These are phyloP conservation scores for Hyphodiscus sp. DNA, from an alignment of 2,329 filamentous ascomycete genomes.

Conservation along the genomic window DNA sequence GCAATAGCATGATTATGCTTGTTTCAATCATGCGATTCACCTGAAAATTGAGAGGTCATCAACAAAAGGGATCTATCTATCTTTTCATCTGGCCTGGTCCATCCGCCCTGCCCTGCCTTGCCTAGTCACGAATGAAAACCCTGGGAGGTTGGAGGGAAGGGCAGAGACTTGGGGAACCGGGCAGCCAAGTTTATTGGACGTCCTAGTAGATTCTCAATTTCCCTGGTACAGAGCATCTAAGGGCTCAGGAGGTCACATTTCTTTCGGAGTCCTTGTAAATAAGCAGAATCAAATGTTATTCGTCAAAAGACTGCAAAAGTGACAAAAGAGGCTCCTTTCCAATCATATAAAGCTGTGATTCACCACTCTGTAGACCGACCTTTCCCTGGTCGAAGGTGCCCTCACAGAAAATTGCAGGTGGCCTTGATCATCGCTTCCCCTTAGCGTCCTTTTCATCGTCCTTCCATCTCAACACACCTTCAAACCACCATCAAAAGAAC, in stretches of 20 bases:
- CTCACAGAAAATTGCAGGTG: not conserved
- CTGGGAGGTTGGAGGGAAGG: not conserved
- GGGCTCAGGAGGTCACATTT: not conserved
- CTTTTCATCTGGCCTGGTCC: not conserved
- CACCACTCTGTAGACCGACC: too few relatives aligned
- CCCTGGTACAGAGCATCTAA: not conserved
- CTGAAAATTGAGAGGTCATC: not conserved
- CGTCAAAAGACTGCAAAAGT: too few relatives aligned
- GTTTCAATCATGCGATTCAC: constrained; percentile 1
- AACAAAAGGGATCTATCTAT: not conserved
- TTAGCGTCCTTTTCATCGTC: not conserved
- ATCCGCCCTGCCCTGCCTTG: not conserved
- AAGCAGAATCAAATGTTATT: not conserved
- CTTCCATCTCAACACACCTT: not conserved
- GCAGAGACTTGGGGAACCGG: not conserved
- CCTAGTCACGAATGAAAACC: not conserved
- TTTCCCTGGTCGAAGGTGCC: not conserved
- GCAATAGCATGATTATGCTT: not conserved
- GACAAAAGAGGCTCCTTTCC: too few relatives aligned
- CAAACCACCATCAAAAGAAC: constrained; percentile 1
- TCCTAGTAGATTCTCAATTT: not conserved
- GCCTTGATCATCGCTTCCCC: not conserved
- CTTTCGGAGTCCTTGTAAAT: not conserved
- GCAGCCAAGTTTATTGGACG: not conserved
- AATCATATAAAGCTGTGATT: too few relatives aligned